These are phyloP conservation scores for Filobasidium uniguttulatum DNA, from an alignment of 1,284 basidiomycete species.

Conservation along the genomic window DNA sequence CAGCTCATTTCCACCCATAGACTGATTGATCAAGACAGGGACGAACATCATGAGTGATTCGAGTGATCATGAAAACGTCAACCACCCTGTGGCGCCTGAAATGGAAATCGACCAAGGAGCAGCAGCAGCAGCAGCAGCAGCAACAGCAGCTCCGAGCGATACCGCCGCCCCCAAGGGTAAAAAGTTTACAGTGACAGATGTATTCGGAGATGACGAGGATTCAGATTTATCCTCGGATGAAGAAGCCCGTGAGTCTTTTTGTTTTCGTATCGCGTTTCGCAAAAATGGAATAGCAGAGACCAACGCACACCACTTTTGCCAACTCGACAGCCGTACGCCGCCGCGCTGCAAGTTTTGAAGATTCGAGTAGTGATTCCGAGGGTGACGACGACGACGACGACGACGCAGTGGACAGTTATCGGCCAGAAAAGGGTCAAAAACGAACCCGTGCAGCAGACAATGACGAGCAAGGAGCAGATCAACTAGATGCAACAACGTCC, in stretches of 20 bases:
- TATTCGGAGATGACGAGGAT: background rate
- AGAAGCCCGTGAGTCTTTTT: background rate
- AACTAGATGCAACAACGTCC: background rate
- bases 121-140: background rate
- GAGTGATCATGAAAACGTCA: too few relatives aligned
- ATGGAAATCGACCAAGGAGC: background rate
- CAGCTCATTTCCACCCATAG: too few relatives aligned
- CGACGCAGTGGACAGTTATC: background rate
- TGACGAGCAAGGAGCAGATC: conserved; percentile 1
- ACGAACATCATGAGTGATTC: too few relatives aligned
- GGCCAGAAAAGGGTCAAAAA: background rate
- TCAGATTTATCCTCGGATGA: conserved; percentile 1
- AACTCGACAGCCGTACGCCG: background rate
- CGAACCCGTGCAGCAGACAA: background rate
- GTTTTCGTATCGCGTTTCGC: background rate
- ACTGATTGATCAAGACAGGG: too few relatives aligned
- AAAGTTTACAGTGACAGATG: background rate
- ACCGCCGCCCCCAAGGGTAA: background rate
- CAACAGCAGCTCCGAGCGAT: background rate
- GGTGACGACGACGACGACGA: conserved; percentile 1
- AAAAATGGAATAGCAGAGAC: background rate
- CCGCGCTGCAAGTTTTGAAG: too few relatives aligned
- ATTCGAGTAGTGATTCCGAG: conserved; percentile 1
- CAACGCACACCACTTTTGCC: background rate
- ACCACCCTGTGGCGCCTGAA: background rate